These are phyloP conservation scores for Cutaneotrichosporon sp. DNA, from an alignment of 1,284 basidiomycete species.

Conservation along the genomic window DNA sequence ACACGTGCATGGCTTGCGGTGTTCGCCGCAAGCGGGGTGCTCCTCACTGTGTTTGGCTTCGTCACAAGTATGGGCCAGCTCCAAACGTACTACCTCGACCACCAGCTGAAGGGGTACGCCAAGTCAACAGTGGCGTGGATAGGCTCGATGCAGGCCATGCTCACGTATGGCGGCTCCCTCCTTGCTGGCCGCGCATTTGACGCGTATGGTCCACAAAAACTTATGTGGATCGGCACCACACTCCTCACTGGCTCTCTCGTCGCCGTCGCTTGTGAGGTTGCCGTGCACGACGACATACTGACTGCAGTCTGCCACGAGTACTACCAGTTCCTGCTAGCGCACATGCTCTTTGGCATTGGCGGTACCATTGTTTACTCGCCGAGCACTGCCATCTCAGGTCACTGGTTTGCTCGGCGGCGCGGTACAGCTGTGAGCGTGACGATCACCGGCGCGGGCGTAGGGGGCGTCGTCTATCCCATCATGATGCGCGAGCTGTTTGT, in stretches of 20 bases:
- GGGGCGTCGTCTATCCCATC: conserved; percentile 32
- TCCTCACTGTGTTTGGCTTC: conserved; percentile 43
- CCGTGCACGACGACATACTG: not conserved
- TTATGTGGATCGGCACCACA: conserved; percentile 31
- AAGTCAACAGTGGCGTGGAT: conserved; percentile 42
- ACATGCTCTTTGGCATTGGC: conserved; percentile 36
- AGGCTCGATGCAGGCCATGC: conserved; percentile 31
- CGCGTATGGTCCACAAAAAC: conserved; percentile 30
- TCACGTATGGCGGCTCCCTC: conserved; percentile 34
- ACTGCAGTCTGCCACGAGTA: conserved; percentile 37
- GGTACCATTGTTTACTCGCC: conserved; percentile 40
- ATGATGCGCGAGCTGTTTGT: conserved; percentile 20
- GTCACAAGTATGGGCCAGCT: conserved; percentile 43
- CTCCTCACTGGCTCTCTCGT: conserved; percentile 31
- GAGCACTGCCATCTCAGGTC: conserved; percentile 39
- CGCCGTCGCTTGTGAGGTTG: conserved; percentile 35
- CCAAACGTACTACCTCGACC: conserved; percentile 32
- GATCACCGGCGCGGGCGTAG: conserved; percentile 37
- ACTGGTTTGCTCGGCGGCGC: conserved; percentile 42
- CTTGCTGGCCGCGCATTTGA: conserved; percentile 41
- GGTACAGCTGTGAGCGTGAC: conserved; percentile 42
- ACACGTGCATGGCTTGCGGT: conserved; percentile 41
- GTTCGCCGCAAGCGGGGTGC: conserved; percentile 27
- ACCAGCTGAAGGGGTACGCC: conserved; percentile 36
- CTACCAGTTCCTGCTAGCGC: conserved; percentile 44